Evolutionary conservation across 2,329 filamentous ascomycete species (phyloP).

Genomic region (Calonectria pseudoreteaudii): DNA sequence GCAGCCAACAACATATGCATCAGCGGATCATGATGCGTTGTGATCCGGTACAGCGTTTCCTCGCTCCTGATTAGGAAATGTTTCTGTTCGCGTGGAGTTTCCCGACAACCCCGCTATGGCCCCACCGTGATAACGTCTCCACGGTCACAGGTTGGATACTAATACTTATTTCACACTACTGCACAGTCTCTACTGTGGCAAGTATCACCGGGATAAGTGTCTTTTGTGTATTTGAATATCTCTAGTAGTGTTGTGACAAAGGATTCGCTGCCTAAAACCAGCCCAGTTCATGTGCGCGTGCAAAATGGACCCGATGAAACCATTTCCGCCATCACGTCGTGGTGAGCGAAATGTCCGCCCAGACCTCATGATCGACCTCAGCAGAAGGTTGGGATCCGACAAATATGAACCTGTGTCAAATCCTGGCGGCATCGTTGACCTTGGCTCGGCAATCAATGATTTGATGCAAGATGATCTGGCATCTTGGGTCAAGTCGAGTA

Average conservation of each 20-base stretch:
- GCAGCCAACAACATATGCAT: not conserved
- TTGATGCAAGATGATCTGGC: not conserved
- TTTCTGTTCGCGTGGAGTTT: not conserved
- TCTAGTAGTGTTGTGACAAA: not conserved
- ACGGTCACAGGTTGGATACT: not conserved
- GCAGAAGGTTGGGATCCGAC: not conserved
- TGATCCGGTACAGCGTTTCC: not conserved
- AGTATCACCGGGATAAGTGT: not conserved
- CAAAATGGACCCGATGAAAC: not conserved
- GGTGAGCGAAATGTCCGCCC: not conserved
- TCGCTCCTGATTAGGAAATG: not conserved
- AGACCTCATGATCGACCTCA: not conserved
- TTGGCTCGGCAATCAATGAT: not conserved
- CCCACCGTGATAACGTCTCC: not conserved
- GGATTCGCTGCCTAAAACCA: not conserved
- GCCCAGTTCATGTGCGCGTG: not conserved
- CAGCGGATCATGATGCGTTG: not conserved
- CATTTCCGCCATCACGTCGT: not conserved
- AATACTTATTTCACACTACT: not conserved
- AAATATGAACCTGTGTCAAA: not conserved
- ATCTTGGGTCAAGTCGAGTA: not conserved
- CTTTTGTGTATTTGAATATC: not conserved
- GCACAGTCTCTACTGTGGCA: not conserved
- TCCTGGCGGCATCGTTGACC: not conserved
- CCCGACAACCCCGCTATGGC: not conserved